Evolutionary conservation across 2,329 filamentous ascomycete species (phyloP), one percentile per base, ranked within the genome.

Genomic region (Blastomyces emzantsi): DNA sequence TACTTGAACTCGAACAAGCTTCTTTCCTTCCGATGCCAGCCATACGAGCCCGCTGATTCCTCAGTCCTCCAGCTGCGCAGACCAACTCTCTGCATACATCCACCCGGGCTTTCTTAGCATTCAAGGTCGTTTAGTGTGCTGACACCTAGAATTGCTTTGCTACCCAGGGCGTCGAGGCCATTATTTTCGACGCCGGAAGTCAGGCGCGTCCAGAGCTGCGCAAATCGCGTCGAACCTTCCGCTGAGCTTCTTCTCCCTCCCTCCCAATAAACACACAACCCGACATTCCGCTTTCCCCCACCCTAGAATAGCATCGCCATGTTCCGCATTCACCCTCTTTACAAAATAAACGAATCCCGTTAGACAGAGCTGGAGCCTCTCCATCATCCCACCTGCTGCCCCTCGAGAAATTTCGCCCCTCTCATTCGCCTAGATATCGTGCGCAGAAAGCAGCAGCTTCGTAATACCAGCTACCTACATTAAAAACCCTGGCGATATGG

Each of bases 401-500:
- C 22, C 17, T 30, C 41, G 3, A 60, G 15, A 25, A 60, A 60
- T 28, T 47, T 49, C 57, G 1, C 17, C 39, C 8, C 22, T 22
- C n/a, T 36, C 28, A 45, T 17, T 60, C n/a, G 15, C 41, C 17
- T 49, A 22, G 25, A 60, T 36, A n/a, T 41, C 57, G 57, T 30
- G 41, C 57, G 39, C 39, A 41, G 6, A 59, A 19, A 30, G 28
- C 41, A 45, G 11, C 43, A 1, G 47, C 19, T 22, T 28, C 25
- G n/a, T 22, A 60, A 33, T 60, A 33, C 19, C 22, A 30, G 22
- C 56, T 2, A 25, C 56, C 3, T n/a, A 58, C 11, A 15, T 25
- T 25, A 43, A 55, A 45, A 73, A 70, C 70, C 68, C 65, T 62
- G 61, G 56, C 58, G 66, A 68, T 45, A 70, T 69, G 66, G 69